Conservation (phyloP, 768 basidiomycete genomes). For the Boletus reticulatus region DNA sequence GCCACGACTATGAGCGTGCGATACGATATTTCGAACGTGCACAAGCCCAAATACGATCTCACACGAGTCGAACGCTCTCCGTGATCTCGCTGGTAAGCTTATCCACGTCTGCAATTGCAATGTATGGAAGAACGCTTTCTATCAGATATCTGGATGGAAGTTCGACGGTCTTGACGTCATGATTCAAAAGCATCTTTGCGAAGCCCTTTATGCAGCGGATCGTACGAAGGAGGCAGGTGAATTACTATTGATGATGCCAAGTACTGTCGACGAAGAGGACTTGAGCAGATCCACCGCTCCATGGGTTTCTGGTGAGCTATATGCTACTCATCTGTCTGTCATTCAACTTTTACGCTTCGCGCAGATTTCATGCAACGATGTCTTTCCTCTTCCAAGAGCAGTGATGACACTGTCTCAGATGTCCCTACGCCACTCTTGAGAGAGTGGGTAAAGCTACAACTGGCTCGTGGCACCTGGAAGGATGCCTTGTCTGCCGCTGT, state of each 20-base stretch:
- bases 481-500: not conserved
- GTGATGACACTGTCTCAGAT: not conserved
- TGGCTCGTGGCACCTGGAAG: constrained; percentile 2
- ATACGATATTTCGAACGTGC: not conserved
- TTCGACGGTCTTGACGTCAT: not conserved
- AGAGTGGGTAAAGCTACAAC: constrained; percentile 3
- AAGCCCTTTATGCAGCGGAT: constrained; percentile 1
- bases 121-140: not conserved
- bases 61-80: not conserved
- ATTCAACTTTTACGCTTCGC: not conserved
- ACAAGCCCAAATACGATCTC: not conserved
- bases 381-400: not conserved
- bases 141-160: constrained; percentile 5
- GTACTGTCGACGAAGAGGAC: not conserved
- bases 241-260: not conserved
- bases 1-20: not conserved
- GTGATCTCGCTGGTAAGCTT: constrained; percentile 10
- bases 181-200: not conserved
- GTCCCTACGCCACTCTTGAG: not conserved
- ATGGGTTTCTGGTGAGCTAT: constrained; percentile 1
- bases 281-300: not conserved
- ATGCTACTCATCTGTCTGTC: too few species aligned
- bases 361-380: not conserved
- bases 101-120: too few species aligned
- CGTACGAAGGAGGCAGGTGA: not conserved